Base-by-base conservation (phyloP, 805 yeast genomes). In the Saturnispora hagleri region DNA sequence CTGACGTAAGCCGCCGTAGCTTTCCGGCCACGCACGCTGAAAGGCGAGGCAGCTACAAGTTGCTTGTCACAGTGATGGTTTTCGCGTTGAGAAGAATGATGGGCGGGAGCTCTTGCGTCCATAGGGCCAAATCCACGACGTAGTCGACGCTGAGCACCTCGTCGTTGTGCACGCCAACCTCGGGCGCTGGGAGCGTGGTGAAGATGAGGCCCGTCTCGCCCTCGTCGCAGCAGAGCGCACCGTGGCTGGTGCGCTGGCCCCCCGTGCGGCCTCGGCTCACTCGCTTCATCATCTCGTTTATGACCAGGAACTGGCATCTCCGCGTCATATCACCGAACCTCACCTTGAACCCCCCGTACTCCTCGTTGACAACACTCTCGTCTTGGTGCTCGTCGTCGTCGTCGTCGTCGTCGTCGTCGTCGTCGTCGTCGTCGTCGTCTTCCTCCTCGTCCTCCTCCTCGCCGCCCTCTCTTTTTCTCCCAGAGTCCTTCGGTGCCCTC, bases 1-100 rank as follows among this genome's bases (percentile, higher is more conserved):
- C 34, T 31, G 9, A 28, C 33, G 4, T 28, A 28, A 6, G 33
- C 33, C 22, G 22, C 22, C 22, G 22, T 22, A 22, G 22, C 22
- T 22, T 4, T 22, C 22, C 22, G 22, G 22, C 2, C 22, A 22
- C 22, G 22, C 22, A 20, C 20, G 20, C 20, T 20, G 20, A 2
- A 20, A 20, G 20, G 20, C 3, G 20, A 20, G 20, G 20, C 20
- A 20, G 22, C 3, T 22, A 22, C 22, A 22, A 71, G 34, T 96
- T 93, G 5, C 97, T 90, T 0, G 99, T 91, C 2, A 91, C 99
- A 0, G 99, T 93, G 74, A 93, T 89, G 0, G 96, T 85, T 69
- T 89, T 95, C 0, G 97, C 88, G 62, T 93, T 91, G 51, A 93
- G 75, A 55, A 93, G 67, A 64, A 93, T 64, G 1, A 81, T 75